These are phyloP conservation scores for Alternaria panax DNA, from an alignment of 2,329 filamentous ascomycete species.

Conservation along the genomic window DNA sequence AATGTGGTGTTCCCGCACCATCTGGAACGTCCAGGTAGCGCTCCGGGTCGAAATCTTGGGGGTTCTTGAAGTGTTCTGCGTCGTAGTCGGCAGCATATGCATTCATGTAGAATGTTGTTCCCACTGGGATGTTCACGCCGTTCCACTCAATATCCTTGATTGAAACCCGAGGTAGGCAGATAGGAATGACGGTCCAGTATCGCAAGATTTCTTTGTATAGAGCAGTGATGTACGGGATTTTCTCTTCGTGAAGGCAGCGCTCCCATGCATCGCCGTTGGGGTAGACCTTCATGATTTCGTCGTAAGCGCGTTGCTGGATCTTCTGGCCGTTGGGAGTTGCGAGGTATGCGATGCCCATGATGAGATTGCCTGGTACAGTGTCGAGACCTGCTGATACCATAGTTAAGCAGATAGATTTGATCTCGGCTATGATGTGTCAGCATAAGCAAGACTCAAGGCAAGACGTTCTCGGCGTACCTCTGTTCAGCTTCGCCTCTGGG, in stretches of 20 bases:
- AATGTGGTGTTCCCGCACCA: conserved; percentile 57
- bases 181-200: conserved; percentile 81
- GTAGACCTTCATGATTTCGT: conserved; percentile 74
- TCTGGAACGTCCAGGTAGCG: conserved; percentile 66
- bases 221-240: conserved; percentile 77
- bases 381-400: conserved; percentile 85
- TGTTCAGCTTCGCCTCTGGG: conserved; percentile 72
- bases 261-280: conserved; percentile 80
- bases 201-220: conserved; percentile 80
- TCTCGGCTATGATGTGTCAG: conserved; percentile 64
- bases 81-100: conserved; percentile 80
- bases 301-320: conserved; percentile 73
- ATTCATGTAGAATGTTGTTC: conserved; percentile 81
- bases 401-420: conserved; percentile 81
- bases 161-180: conserved; percentile 75
- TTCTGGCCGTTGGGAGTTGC: conserved; percentile 71
- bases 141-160: conserved; percentile 77
- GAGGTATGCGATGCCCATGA: conserved; percentile 80
- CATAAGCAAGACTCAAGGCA: neutral
- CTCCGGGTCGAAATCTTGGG: conserved; percentile 71
- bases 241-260: conserved; percentile 74
- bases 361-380: conserved; percentile 79
- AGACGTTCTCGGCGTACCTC: conserved; percentile 54
- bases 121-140: conserved; percentile 71
- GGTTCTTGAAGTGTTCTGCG: conserved; percentile 69